Evolutionary conservation across 805 yeast genomes (phyloP).

Genomic region (Nakazawaea ernobii): DNA sequence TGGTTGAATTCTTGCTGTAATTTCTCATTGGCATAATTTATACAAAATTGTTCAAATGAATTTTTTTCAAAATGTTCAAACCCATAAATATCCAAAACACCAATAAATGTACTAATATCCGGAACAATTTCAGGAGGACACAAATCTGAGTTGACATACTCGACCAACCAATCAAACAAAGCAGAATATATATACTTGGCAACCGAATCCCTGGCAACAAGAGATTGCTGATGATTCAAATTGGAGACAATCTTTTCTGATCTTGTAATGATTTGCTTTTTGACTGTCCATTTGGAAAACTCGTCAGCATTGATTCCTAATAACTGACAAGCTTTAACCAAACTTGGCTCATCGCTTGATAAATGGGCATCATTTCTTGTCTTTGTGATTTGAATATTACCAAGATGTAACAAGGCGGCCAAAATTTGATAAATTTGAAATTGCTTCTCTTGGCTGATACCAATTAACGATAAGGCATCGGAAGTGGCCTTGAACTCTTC

Average conservation of each 20-base stretch:
- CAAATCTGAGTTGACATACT: slow-evolving; percentile 72
- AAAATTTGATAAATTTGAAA: slow-evolving; percentile 66
- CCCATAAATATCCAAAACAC: slow-evolving; percentile 96
- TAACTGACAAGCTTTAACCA: slow-evolving; percentile 76
- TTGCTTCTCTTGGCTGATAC: slow-evolving; percentile 57
- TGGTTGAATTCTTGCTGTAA: slow-evolving; percentile 96
- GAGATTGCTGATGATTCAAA: slow-evolving; percentile 75
- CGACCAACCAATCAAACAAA: slow-evolving; percentile 92
- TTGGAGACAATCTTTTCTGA: slow-evolving; percentile 86
- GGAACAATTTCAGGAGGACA: slow-evolving; percentile 66
- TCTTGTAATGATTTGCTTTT: slow-evolving; percentile 89
- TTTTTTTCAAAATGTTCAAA: slow-evolving; percentile 93
- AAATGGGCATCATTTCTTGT: slow-evolving; percentile 80
- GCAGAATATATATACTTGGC: slow-evolving; percentile 92
- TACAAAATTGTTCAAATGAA: slow-evolving; percentile 96
- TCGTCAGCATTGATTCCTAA: slow-evolving; percentile 69
- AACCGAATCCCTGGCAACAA: slow-evolving; percentile 94
- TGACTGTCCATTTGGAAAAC: slow-evolving; percentile 88
- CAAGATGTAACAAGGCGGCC: slow-evolving; percentile 87
- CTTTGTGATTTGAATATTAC: slow-evolving; percentile 83
- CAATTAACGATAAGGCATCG: slow-evolving; percentile 74
- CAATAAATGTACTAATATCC: slow-evolving; percentile 70
- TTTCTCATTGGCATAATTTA: slow-evolving; percentile 94
- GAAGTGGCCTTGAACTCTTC: slow-evolving; percentile 72
- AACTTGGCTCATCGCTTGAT: slow-evolving; percentile 79